Evolutionary conservation across 495 filamentous ascomycete genomes (phyloP).

Genomic region (Pyrenopolyporus hunteri): DNA sequence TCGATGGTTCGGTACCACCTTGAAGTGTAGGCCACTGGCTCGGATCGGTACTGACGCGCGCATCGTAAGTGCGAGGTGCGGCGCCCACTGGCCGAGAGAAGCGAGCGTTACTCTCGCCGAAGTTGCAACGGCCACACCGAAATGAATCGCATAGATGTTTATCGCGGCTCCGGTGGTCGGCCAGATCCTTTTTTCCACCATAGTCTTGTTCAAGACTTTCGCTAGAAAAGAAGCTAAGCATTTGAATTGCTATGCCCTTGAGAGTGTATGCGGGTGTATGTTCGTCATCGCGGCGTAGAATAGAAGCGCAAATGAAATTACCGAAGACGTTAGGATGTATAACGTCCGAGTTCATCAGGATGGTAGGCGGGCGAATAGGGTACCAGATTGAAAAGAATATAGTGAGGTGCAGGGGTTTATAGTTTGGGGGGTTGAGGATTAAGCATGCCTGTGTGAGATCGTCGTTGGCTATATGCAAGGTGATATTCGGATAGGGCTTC

Average conservation of each 20-base stretch:
- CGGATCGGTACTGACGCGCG: constrained; percentile 12
- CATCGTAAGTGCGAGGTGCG: constrained; percentile 6
- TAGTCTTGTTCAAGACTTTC: constrained; percentile 52
- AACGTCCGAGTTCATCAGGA: constrained; percentile 58
- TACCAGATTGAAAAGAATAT: constrained; percentile 43
- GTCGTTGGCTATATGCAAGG: constrained; percentile 42
- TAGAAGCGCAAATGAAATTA: constrained; percentile 56
- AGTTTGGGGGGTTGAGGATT: constrained; percentile 45
- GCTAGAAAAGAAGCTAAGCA: constrained; percentile 66
- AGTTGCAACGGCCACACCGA: constrained; percentile 17
- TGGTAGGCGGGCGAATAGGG: constrained; percentile 50
- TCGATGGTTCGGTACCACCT: background rate
- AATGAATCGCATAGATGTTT: background rate
- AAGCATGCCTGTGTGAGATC: constrained; percentile 50
- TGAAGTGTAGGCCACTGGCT: constrained; percentile 6
- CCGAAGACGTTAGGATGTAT: constrained; percentile 60
- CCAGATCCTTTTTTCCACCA: background rate
- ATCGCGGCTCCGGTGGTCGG: background rate
- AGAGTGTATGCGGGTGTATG: constrained; percentile 60
- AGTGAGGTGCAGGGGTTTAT: constrained; percentile 45
- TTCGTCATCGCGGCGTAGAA: constrained; percentile 49
- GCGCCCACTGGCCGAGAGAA: background rate
- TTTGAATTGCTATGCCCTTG: constrained; percentile 57
- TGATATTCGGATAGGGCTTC: constrained; percentile 55
- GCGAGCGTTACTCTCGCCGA: background rate